phyloP scores from a whole-genome alignment of 306 rosid genomes.

The Macrotyloma uniflorum region DNA sequence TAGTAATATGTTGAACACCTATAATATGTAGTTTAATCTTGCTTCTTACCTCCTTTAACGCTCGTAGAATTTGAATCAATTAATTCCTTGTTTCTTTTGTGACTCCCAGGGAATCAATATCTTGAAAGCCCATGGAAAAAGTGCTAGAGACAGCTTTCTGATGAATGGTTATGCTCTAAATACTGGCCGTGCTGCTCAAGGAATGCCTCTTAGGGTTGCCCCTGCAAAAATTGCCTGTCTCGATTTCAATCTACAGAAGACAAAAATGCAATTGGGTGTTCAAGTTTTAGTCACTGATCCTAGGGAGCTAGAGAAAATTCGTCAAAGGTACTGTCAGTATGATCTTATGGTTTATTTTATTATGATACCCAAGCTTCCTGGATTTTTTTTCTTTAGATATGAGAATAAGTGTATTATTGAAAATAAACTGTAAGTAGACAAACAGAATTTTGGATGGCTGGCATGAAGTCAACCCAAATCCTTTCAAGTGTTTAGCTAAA shows the following conservation, averaged over 20 bases:
- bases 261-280: constrained; percentile 98
- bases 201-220: constrained; percentile 92
- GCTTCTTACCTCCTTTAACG: constrained; percentile 1
- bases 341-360: background rate
- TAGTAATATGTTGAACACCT: constrained; percentile 25
- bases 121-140: constrained; percentile 97
- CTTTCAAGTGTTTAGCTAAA: background rate
- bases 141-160: constrained; percentile 90
- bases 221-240: constrained; percentile 97
- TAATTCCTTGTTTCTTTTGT: background rate
- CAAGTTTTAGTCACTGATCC: constrained; percentile 93
- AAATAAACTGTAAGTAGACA: constrained; percentile 20
- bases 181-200: constrained; percentile 97
- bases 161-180: constrained; percentile 95
- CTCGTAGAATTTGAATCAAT: constrained; percentile 9
- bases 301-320: constrained; percentile 95
- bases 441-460: background rate
- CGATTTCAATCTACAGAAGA: constrained; percentile 97
- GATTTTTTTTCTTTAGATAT: background rate
- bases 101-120: constrained; percentile 75
- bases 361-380: constrained; percentile 14
- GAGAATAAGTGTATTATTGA: background rate
- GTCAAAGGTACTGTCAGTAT: constrained; percentile 67
- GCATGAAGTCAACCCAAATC: background rate
- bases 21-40: background rate